phyloP scores from a whole-genome alignment of 2,329 filamentous ascomycete species.

The Hypoxylon sp. region DNA sequence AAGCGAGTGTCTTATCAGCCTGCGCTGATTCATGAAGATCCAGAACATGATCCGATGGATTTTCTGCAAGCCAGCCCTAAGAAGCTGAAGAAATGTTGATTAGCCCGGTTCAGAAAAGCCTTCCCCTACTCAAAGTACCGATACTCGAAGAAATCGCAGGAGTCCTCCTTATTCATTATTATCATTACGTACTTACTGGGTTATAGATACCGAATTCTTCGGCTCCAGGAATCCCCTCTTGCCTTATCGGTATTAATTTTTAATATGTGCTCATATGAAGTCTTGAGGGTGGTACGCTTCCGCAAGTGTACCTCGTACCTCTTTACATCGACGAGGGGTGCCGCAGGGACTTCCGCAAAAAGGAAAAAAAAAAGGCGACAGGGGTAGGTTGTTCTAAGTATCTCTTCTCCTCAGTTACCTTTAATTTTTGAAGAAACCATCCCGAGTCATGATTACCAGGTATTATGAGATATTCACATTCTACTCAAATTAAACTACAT shows the following conservation, averaged over 20 bases:
- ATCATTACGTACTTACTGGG: not conserved
- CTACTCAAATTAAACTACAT: not conserved
- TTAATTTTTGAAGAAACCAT: too few relatives aligned
- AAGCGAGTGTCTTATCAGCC: slow-evolving; percentile 39
- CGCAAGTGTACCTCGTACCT: not conserved
- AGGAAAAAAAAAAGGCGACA: too few relatives aligned
- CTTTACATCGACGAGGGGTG: too few relatives aligned
- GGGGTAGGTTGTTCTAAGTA: too few relatives aligned
- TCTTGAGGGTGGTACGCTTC: not conserved
- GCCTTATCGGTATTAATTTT: slow-evolving; percentile 1
- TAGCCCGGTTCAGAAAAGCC: slow-evolving; percentile 6
- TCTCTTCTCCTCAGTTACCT: too few relatives aligned
- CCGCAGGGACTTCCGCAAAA: too few relatives aligned
- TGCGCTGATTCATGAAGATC: slow-evolving; percentile 7
- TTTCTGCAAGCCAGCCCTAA: slow-evolving; percentile 12
- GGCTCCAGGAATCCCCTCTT: not conserved
- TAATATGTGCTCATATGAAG: not conserved
- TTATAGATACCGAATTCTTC: not conserved
- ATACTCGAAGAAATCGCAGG: not conserved
- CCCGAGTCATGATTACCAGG: too few relatives aligned
- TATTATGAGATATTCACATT: not conserved
- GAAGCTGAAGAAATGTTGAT: slow-evolving; percentile 21
- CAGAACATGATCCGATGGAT: slow-evolving; percentile 2
- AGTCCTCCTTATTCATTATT: not conserved
- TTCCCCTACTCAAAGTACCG: not conserved